Percentiles rank a stretch among this genome's conserved stretches.
These are phyloP conservation scores for Chrysoporthe cubensis DNA, from an alignment of 2,329 filamentous ascomycete species.

Conservation along the genomic window DNA sequence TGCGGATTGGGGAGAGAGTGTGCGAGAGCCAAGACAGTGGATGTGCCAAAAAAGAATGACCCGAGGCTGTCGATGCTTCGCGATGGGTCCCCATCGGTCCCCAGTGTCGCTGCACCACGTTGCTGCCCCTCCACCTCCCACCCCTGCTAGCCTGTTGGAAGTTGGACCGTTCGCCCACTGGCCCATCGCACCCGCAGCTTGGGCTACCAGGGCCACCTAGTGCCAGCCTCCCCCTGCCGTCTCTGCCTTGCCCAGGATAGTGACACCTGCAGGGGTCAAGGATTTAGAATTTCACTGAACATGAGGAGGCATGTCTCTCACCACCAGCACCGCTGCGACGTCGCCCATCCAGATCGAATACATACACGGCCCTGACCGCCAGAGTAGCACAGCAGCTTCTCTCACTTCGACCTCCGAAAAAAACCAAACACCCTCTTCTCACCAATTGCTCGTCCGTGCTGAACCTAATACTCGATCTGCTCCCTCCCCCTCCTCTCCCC, in stretches of 20 bases:
- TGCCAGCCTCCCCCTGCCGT: conserved; percentile 8
- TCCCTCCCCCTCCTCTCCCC: neutral
- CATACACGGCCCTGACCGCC: conserved; percentile 6
- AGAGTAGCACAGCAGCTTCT: conserved; percentile 4
- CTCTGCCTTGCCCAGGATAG: neutral
- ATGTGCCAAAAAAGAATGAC: neutral
- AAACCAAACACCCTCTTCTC: neutral
- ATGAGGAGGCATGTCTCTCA: conserved; percentile 1
- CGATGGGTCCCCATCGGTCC: neutral
- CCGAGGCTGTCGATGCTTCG: conserved; percentile 17
- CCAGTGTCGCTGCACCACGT: conserved; percentile 17
- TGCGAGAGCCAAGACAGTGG: neutral
- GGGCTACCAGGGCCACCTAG: neutral
- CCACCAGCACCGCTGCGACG: neutral
- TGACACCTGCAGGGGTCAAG: conserved; percentile 12
- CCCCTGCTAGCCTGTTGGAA: conserved; percentile 1
- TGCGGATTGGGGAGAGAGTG: neutral
- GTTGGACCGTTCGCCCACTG: neutral
- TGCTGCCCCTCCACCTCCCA: conserved; percentile 16
- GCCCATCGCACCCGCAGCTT: conserved; percentile 4
- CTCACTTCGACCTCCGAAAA: neutral
- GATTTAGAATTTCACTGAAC: neutral
- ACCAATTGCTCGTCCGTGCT: conserved; percentile 4
- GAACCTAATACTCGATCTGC: neutral
- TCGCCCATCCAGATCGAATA: conserved; percentile 4